phyloP scores from a whole-genome alignment of 805 yeast genomes.

The Candida tallmaniae region DNA sequence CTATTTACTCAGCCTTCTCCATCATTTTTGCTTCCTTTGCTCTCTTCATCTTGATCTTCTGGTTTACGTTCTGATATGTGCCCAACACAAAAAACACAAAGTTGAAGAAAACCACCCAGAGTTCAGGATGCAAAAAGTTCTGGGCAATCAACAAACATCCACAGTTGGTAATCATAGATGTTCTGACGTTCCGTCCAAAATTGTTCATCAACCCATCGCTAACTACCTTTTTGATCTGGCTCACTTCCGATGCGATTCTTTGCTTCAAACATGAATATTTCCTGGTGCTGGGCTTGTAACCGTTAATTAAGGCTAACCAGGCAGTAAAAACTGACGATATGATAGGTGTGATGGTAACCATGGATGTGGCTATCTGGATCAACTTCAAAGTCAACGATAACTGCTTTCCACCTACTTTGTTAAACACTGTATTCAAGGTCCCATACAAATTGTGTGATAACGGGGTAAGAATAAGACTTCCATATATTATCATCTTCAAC shows the following conservation, averaged over 20 bases:
- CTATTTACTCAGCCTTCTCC: not conserved
- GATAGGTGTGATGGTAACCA: constrained; percentile 53
- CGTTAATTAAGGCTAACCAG: constrained; percentile 51
- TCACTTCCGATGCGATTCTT: constrained; percentile 12
- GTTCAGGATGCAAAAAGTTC: constrained; percentile 49
- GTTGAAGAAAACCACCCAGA: constrained; percentile 63
- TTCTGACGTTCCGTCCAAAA: constrained; percentile 42
- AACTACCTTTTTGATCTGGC: constrained; percentile 18
- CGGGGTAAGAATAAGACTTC: constrained; percentile 53
- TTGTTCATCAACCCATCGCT: constrained; percentile 36
- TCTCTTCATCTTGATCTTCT: constrained; percentile 3
- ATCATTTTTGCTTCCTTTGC: not conserved
- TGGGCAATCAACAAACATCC: constrained; percentile 53
- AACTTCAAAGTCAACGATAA: constrained; percentile 29
- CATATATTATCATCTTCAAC: constrained; percentile 52
- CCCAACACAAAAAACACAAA: constrained; percentile 56
- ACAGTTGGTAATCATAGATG: constrained; percentile 53
- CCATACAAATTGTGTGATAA: constrained; percentile 51
- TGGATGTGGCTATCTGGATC: constrained; percentile 47
- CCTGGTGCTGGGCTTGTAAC: constrained; percentile 16
- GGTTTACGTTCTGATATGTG: constrained; percentile 54
- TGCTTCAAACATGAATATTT: not conserved
- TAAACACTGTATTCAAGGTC: constrained; percentile 39
- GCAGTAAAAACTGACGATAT: constrained; percentile 45
- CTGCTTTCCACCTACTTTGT: constrained; percentile 18